phyloP scores from a whole-genome alignment of 345 rosid species.

The Syzygium aromaticum region DNA sequence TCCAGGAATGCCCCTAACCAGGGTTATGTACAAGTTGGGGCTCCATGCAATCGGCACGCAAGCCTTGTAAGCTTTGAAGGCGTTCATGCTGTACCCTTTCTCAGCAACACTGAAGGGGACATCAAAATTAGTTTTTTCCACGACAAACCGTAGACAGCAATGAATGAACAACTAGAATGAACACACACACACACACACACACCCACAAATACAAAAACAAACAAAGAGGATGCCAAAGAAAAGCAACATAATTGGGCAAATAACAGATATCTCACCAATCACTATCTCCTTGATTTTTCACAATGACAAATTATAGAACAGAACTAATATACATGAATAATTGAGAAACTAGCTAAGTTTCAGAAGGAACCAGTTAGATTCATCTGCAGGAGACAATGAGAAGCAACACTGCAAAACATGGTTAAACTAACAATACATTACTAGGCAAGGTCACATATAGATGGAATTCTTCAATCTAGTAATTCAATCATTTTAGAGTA shows the following conservation, averaged over 20 bases:
- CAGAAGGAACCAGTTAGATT: neutral
- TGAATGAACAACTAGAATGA: neutral
- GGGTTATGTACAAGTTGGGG: conserved; percentile 31
- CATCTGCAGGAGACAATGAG: neutral
- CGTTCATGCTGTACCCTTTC: conserved; percentile 18
- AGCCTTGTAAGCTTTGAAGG: conserved; percentile 44
- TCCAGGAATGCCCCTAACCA: conserved; percentile 46
- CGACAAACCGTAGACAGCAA: neutral
- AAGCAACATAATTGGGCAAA: neutral
- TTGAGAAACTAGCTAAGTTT: neutral
- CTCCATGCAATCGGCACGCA: conserved; percentile 38
- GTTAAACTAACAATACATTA: neutral
- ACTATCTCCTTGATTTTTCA: neutral
- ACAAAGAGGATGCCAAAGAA: neutral
- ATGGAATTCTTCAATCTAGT: neutral
- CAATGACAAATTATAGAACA: neutral
- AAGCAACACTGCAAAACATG: neutral
- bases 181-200: neutral
- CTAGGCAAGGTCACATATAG: neutral
- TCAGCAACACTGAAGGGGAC: neutral
- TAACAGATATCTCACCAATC: neutral
- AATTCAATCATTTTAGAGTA: neutral
- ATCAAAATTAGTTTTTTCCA: neutral
- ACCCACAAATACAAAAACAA: neutral
- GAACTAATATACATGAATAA: neutral